A percentile compares a stretch with the other conserved stretches of the same genome.
Evolutionary conservation across 192 early-diverging fungal species (phyloP).

Genomic region (Cetraspora pellucida): DNA sequence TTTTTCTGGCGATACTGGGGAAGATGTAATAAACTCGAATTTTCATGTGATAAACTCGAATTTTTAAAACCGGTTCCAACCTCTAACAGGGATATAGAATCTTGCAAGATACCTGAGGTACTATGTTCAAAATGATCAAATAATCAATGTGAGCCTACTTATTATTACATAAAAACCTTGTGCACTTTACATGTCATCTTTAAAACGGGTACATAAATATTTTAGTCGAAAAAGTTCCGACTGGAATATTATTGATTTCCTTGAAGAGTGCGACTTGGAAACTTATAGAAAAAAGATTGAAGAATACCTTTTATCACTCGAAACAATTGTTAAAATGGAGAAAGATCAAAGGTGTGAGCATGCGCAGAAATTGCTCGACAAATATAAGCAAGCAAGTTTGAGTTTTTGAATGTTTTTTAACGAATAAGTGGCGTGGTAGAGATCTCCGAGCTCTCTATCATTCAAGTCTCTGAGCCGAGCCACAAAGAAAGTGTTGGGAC

Average conservation of each 20-base stretch:
- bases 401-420: not conserved
- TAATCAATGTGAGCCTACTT: too few relatives aligned
- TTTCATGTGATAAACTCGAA: too few relatives aligned
- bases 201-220: slow-evolving; percentile 13
- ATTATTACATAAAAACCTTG: too few relatives aligned
- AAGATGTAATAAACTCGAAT: too few relatives aligned
- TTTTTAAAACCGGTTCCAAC: too few relatives aligned
- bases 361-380: not conserved
- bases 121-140: too few relatives aligned
- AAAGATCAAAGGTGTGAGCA: not conserved
- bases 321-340: slow-evolving; percentile 5
- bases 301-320: slow-evolving; percentile 10
- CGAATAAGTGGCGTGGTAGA: slow-evolving; percentile 18
- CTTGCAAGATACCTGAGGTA: too few relatives aligned
- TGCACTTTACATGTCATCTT: too few relatives aligned
- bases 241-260: slow-evolving; percentile 22
- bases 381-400: slow-evolving; percentile 1
- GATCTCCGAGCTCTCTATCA: slow-evolving; percentile 10
- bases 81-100: too few relatives aligned
- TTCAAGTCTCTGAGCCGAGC: slow-evolving; percentile 20
- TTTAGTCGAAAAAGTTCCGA: slow-evolving; percentile 13
- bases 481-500: slow-evolving; percentile 18
- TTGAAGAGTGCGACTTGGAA: slow-evolving; percentile 5
- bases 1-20: too few relatives aligned
- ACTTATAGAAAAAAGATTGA: slow-evolving; percentile 9